A percentile compares a stretch with the other conserved stretches of the same genome.
These are phyloP conservation scores for Petunia axillaris DNA, from an alignment of 257 asterid genomes.

Conservation along the genomic window DNA sequence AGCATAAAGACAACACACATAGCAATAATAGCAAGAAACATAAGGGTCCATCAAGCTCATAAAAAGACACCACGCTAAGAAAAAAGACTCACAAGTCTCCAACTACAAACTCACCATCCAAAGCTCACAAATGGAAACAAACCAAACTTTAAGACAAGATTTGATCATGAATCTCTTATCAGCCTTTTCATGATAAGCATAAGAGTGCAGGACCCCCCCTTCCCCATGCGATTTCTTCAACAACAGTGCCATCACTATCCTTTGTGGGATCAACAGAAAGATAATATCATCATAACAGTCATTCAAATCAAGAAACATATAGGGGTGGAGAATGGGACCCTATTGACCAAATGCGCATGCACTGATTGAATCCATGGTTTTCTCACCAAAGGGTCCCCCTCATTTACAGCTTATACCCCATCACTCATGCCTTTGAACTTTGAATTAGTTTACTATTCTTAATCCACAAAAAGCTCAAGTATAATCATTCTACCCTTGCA, in stretches of 20 bases:
- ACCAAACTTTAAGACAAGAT: constrained; percentile 40
- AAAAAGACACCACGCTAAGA: constrained; percentile 19
- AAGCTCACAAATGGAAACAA: constrained; percentile 41
- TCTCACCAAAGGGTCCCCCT: constrained; percentile 43
- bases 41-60: constrained; percentile 24
- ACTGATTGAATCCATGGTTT: constrained; percentile 55
- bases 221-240: constrained; percentile 20
- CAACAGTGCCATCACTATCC: constrained; percentile 20
- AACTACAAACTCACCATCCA: constrained; percentile 18
- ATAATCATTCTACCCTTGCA: constrained; percentile 50
- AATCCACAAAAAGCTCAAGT: constrained; percentile 46
- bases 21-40: constrained; percentile 25
- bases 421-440: constrained; percentile 46
- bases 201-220: constrained; percentile 23
- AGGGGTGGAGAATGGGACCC: constrained; percentile 62
- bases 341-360: constrained; percentile 72
- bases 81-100: constrained; percentile 21
- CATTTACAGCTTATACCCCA: constrained; percentile 45
- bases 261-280: constrained; percentile 24
- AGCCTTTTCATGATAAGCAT: constrained; percentile 38
- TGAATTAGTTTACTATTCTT: constrained; percentile 45
- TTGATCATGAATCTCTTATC: constrained; percentile 35
- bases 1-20: constrained; percentile 17
- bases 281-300: constrained; percentile 32
- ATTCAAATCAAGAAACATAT: constrained; percentile 41